Percentiles rank a stretch among this genome's conserved stretches.
These are phyloP conservation scores for Pseudocercospora ulei DNA, from an alignment of 2,329 filamentous ascomycete genomes.

Conservation along the genomic window DNA sequence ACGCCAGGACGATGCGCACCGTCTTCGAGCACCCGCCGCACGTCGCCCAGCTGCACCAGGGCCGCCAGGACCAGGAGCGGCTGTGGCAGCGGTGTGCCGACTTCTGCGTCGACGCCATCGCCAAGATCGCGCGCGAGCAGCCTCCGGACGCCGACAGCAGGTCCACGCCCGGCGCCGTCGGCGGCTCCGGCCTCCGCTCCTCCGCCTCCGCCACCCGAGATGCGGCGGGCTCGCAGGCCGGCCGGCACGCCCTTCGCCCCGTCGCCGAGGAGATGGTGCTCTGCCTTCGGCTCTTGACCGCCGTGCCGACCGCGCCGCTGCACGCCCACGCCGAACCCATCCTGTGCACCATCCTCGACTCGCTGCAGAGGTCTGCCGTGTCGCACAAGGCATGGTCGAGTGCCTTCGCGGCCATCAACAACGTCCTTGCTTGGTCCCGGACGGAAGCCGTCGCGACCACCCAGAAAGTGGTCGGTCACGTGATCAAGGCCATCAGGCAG, in stretches of 20 bases:
- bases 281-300: conserved; percentile 27
- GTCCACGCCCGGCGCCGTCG: conserved; percentile 14
- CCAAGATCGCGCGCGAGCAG: conserved; percentile 21
- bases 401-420: conserved; percentile 67
- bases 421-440: conserved; percentile 54
- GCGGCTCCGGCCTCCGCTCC: conserved; percentile 24
- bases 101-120: conserved; percentile 60
- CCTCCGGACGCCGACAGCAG: conserved; percentile 6
- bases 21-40: conserved; percentile 66
- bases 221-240: conserved; percentile 24
- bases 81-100: conserved; percentile 60
- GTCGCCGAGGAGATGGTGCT: conserved; percentile 30
- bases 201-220: conserved; percentile 24
- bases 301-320: conserved; percentile 29
- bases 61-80: conserved; percentile 33
- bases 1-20: conserved; percentile 62
- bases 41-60: conserved; percentile 47
- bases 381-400: conserved; percentile 51
- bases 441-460: conserved; percentile 59
- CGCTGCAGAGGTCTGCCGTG: conserved; percentile 44
- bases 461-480: conserved; percentile 48
- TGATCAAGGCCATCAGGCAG: conserved; percentile 61
- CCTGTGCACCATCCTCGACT: conserved; percentile 31
- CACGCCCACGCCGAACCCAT: conserved; percentile 16
- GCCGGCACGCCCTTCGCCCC: conserved; percentile 19